Percentiles rank a stretch among this genome's conserved stretches.
Evolutionary conservation across 78 protist genomes (phyloP).

Genomic region (Planoprotostelium fungivorum): DNA sequence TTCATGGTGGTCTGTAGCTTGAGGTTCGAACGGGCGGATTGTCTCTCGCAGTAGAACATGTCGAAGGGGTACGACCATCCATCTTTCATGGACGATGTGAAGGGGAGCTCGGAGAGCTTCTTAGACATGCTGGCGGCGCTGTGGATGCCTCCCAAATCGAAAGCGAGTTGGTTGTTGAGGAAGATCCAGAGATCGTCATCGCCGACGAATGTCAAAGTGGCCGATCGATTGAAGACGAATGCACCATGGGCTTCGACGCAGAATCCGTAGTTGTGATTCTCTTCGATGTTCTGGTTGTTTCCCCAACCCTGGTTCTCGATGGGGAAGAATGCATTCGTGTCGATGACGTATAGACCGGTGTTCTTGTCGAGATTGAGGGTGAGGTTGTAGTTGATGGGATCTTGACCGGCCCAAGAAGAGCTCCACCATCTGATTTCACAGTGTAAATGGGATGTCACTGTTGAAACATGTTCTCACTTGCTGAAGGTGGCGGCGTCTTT

Average conservation of each 20-base stretch:
- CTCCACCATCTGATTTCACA: background rate
- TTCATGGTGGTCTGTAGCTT: constrained; percentile 1
- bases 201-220: constrained; percentile 12
- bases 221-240: constrained; percentile 9
- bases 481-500: background rate
- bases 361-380: background rate
- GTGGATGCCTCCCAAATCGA: constrained; percentile 42
- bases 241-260: constrained; percentile 11
- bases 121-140: background rate
- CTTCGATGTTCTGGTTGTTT: background rate
- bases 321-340: constrained; percentile 26
- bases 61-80: constrained; percentile 11
- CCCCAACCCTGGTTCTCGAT: constrained; percentile 45
- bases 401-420: background rate
- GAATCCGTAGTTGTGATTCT: constrained; percentile 26
- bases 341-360: background rate
- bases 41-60: constrained; percentile 37
- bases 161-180: constrained; percentile 16
- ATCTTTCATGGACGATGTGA: background rate
- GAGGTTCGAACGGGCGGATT: constrained; percentile 13
- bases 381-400: background rate
- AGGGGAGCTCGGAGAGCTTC: background rate
- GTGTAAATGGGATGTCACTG: background rate
- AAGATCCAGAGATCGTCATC: constrained; percentile 54
- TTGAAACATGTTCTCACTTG: background rate